Base-by-base conservation (phyloP, 495 filamentous ascomycete genomes). In the Daldinia decipiens region DNA sequence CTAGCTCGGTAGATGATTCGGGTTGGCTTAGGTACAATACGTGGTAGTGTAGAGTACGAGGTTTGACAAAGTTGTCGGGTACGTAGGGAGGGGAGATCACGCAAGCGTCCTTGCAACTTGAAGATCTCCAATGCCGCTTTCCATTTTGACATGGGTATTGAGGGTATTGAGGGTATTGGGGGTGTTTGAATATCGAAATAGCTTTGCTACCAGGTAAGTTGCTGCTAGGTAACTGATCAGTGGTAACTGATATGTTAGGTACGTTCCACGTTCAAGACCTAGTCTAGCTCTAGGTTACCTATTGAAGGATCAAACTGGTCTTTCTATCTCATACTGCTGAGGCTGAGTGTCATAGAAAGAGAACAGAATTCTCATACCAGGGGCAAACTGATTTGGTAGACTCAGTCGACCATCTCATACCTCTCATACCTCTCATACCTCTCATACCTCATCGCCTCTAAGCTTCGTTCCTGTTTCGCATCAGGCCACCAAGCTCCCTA, bases 31-130 rank as follows among this genome's bases (percentile, higher is more conserved):
- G 51, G 51, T 31, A n/a, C n/a, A n/a, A n/a, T n/a, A 53, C 26
- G 51, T 31, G 15, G 24, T 36, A 13, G 6, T 31, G 51, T 31
- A 53, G 6, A 53, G 51, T 53, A 53, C 51, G 29, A 53, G 32
- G 34, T 32, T 38, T 8, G 36, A 53, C 45, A 52, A 47, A 47
- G 43, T 47, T 47, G 19, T 21, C 43, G 17, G 43, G 43, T 24
- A 47, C 50, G 12, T 53, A 53, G 13, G 50, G 50, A 53, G 36
- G 56, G 32, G 32, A 13, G 65, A 72, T 72, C 70, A 72, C 70
- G 70, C 70, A 72, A 72, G 56, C 64, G 55, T 65, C 65, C 70
- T 68, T 65, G 70, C 26, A 68, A 34, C 27, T 67, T 47, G 61
- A 50, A 21, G 61, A 56, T 70, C 67, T 29, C 17, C 58, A 53